Base-by-base conservation (phyloP, 768 basidiomycete genomes). In the Gloeopeniophorella convolvens region DNA sequence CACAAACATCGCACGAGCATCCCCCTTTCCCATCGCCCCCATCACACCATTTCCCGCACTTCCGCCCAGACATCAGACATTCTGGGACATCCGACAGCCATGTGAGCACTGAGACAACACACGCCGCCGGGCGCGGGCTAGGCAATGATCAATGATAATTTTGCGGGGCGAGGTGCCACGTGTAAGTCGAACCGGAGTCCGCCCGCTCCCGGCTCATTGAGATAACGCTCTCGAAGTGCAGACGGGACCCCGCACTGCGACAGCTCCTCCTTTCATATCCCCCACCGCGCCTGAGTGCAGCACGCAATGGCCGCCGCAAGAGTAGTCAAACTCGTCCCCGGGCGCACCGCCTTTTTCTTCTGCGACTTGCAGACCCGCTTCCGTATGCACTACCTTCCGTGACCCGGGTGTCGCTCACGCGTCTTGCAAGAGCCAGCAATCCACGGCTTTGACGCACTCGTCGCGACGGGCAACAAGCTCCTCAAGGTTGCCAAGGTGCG, bases 321-420 rank as follows among this genome's bases (percentile, higher is more conserved):
- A 58, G 69, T 64, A 31, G 58, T 60, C 15, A 71, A 60, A 48
- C 67, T 66, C 59, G 66, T 57, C 67, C 82, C 64, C 33, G 58
- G 55, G 3, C 58, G 59, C 16, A 68, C 78, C 13, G 61, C 85
- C 41, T 79, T 95, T 71, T 77, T 94, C 50, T 69, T 90, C 23
- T 96, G 92, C 64, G 93, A 95, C 65, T 67, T 94, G 2, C 92
- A 94, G 67, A 71, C 76, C 7, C 76, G 78, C 55, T 85, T 91
- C 68, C 69, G 89, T 89, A 58, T 55, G 80, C 51, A 9, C 15
- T 20, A 12, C 27, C n/a, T n/a, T 9, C 11, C n/a, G 18, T 35
- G 21, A 27, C n/a, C 13, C n/a, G 13, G 26, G 1, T 15, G 23
- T 20, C 15, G 13, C 18, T 20, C 9, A 27, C 11, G 6, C 16